Evolutionary conservation across 2,329 filamentous ascomycete species (phyloP).

Genomic region (Elsinoe necatrix): DNA sequence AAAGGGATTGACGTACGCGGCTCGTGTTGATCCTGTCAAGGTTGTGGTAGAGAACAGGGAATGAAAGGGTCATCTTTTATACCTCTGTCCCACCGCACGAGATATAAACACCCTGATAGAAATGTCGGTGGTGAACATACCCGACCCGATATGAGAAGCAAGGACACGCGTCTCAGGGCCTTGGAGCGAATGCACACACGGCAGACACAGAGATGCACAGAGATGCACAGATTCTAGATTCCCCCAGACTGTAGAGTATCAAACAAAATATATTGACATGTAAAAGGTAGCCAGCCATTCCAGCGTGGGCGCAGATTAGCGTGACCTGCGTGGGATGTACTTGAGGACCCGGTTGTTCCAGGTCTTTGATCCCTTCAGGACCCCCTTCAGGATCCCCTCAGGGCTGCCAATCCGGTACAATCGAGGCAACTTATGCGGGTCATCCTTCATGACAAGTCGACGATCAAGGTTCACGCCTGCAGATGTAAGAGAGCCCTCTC

Average conservation of each 20-base stretch:
- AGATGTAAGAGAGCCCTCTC: too few species aligned
- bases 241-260: background rate
- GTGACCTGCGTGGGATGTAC: background rate
- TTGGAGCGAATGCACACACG: background rate
- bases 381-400: too few species aligned
- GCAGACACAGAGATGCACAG: background rate
- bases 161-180: constrained; percentile 3
- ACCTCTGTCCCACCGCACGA: background rate
- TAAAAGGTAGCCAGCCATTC: background rate
- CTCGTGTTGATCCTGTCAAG: background rate
- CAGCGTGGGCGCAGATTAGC: background rate
- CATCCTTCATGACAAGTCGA: background rate
- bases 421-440: background rate
- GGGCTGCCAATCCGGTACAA: background rate
- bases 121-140: background rate
- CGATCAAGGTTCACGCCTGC: constrained; percentile 4
- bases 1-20: constrained; percentile 9
- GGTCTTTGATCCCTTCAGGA: background rate
- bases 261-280: background rate
- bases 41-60: background rate
- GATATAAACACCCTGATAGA: background rate
- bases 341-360: background rate
- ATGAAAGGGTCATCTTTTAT: background rate
- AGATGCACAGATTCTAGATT: background rate
- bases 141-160: background rate